These are phyloP conservation scores for Phytophthora citrophthora DNA, from an alignment of 352 stramenopile genomes.

Conservation along the genomic window DNA sequence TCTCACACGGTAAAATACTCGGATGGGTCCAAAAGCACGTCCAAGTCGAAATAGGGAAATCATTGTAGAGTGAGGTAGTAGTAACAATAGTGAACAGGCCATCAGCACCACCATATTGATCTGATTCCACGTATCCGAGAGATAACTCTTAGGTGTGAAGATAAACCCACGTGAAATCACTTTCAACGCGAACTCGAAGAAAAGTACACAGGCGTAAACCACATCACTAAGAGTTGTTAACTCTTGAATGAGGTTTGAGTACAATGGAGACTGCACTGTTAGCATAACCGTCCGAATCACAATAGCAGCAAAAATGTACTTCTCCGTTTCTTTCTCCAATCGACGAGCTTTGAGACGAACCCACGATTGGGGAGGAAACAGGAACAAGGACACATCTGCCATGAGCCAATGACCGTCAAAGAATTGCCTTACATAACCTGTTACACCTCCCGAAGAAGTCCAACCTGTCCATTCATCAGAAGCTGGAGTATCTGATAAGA, in stretches of 20 bases:
- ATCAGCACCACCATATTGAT: slow-evolving; percentile 86
- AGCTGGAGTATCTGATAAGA: slow-evolving; percentile 10
- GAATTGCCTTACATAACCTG: slow-evolving; percentile 52
- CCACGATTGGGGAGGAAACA: slow-evolving; percentile 75
- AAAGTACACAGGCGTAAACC: slow-evolving; percentile 71
- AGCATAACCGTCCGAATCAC: slow-evolving; percentile 79
- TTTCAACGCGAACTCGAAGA: slow-evolving; percentile 88
- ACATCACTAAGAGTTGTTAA: slow-evolving; percentile 78
- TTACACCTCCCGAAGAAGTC: slow-evolving; percentile 20
- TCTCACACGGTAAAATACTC: slow-evolving; percentile 87
- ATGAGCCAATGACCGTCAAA: slow-evolving; percentile 78
- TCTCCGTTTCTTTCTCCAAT: slow-evolving; percentile 84
- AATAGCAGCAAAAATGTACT: slow-evolving; percentile 85
- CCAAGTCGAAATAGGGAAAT: slow-evolving; percentile 77
- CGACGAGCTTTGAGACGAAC: slow-evolving; percentile 72
- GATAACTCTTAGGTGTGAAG: slow-evolving; percentile 81
- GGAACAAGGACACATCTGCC: slow-evolving; percentile 77
- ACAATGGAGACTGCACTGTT: slow-evolving; percentile 78
- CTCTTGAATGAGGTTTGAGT: slow-evolving; percentile 82
- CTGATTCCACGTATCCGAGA: slow-evolving; percentile 86
- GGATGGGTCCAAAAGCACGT: slow-evolving; percentile 80
- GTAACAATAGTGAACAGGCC: slow-evolving; percentile 70
- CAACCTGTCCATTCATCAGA: slow-evolving; percentile 32
- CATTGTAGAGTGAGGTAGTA: slow-evolving; percentile 81
- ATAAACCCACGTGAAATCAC: slow-evolving; percentile 80